Base-by-base conservation (phyloP, 164 flowering plant genomes). In the Litsea cubeba region DNA sequence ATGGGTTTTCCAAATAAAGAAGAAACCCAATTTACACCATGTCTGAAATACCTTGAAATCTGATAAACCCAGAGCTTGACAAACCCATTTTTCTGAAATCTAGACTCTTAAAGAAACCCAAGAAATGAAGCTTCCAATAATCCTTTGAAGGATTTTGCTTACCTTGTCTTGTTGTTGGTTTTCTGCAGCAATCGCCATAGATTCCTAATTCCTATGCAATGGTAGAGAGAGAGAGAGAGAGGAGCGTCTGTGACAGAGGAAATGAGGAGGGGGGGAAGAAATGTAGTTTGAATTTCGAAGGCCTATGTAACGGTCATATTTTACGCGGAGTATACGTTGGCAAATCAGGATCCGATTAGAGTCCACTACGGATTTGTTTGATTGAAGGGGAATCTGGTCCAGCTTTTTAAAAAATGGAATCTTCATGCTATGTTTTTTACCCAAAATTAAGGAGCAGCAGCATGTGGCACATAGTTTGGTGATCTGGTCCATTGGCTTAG, bases 111-210 rank as follows among this genome's bases (percentile, higher is more conserved):
- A 7, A 50, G 51, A 69, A 77, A 77, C 73, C 76, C 79, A 24
- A 72, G 68, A 49, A 26, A 12, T 6, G 72, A 51, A 26, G 5
- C n/a, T 3, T 46, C 18, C 40, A 12, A 68, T 32, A 7, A 57
- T 12, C 10, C 49, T 12, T 23, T 2, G 11, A 62, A 1, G 28
- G 22, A 14, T 0, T 0, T 60, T 50, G 2, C 49, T 80, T 75
- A 89, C 96, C 90, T 88, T 88, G 72, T 84, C 87, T 60, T 79
- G 84, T 30, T 81, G 73, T 54, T 81, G 85, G 64, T 73, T 75
- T 71, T 88, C 96, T 35, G 91, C 71, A 46, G 85, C 84, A 63
- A 86, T 83, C 83, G 87, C 89, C 92, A 87, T 89, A 7, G 46
- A 40, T 40, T 7, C 46, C 46, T 40, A 40, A 40, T 40, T 7